Percentiles rank a stretch among this genome's conserved stretches.
Conservation (phyloP, 2,329 filamentous ascomycete genomes). For the Torrubiella hemipterigena region DNA sequence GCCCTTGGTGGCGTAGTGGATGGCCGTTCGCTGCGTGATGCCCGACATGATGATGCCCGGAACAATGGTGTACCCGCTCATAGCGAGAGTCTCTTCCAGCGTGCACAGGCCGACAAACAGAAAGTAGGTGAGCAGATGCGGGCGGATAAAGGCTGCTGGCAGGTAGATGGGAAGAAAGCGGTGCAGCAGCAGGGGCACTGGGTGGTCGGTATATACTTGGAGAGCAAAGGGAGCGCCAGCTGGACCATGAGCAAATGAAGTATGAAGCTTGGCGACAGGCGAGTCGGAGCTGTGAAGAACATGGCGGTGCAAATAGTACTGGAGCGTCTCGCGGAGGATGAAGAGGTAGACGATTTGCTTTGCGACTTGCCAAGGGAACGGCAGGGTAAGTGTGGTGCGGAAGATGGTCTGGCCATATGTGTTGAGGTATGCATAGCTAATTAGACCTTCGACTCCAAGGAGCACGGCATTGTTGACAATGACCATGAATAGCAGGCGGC, state of each 20-base stretch:
- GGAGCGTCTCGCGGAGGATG: conserved; percentile 41
- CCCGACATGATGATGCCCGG: conserved; percentile 42
- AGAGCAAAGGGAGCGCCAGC: conserved; percentile 48
- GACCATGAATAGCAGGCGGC: conserved; percentile 26
- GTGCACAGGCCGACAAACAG: conserved; percentile 51
- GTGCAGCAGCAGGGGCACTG: conserved; percentile 48
- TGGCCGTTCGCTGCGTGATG: conserved; percentile 28
- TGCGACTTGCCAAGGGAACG: conserved; percentile 39
- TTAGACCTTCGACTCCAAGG: conserved; percentile 28
- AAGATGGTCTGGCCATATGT: conserved; percentile 29
- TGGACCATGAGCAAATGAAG: conserved; percentile 37
- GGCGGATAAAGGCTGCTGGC: conserved; percentile 50
- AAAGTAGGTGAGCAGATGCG: conserved; percentile 63
- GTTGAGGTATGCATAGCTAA: conserved; percentile 23
- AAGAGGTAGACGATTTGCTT: conserved; percentile 35
- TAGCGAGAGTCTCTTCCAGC: conserved; percentile 53
- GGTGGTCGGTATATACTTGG: conserved; percentile 56
- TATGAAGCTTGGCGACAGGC: conserved; percentile 28
- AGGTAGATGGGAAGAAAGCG: conserved; percentile 55
- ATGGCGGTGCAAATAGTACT: conserved; percentile 65
- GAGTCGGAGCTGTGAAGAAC: conserved; percentile 45
- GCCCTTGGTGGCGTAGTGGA: conserved; percentile 45
- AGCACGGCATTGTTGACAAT: conserved; percentile 32
- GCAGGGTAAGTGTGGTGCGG: conserved; percentile 33
- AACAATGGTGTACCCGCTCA: conserved; percentile 53